Base-by-base conservation (phyloP, 129 eudicot species). In the Flaveria bidentis region DNA sequence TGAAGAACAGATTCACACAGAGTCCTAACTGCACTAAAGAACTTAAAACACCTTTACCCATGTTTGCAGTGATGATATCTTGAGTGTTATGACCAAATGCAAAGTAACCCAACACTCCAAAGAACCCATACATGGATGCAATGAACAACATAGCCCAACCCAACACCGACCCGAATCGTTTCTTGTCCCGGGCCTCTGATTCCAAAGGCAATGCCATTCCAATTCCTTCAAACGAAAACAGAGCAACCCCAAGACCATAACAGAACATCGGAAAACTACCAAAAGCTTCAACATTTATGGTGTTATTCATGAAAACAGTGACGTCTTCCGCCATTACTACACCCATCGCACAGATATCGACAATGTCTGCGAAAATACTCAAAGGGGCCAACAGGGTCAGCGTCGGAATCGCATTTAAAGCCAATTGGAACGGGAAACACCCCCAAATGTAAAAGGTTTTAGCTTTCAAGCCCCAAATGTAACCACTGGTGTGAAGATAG, bases 171-270 rank as follows among this genome's bases (percentile, higher is more conserved):
- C 86, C 90, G 25, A 83, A 85, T 1, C 60, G 79, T 2, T 69
- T 64, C 75, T 85, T 88, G 62, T 88, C 86, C 44, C 71, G 73
- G 0, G 86, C 82, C 68, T 88, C 92, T 9, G 84, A 72, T 78
- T 88, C 92, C 57, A 88, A 28, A 0, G 92, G 92, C 47, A 88
- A 75, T 13, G 87, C 90, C 90, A 88, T 85, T 12, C 92, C 92
- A 72, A 88, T 63, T 9, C 90, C 90, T 78, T 88, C 92, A 20
- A 88, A 88, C 2, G 92, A 84, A 66, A 79, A 88, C 15, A 81
- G 46, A 16, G 90, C 84, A 15, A 88, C 92, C 4, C 92, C 92
- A 11, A 88, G 76, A 10, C 88, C 89, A 20, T 88, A 88, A 53
- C 83, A 86, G 45, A 86, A 78, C 84, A 72, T 82, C 2, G 81